Base-by-base conservation (phyloP, 352 stramenopile genomes). In the Blastocystis sp. region DNA sequence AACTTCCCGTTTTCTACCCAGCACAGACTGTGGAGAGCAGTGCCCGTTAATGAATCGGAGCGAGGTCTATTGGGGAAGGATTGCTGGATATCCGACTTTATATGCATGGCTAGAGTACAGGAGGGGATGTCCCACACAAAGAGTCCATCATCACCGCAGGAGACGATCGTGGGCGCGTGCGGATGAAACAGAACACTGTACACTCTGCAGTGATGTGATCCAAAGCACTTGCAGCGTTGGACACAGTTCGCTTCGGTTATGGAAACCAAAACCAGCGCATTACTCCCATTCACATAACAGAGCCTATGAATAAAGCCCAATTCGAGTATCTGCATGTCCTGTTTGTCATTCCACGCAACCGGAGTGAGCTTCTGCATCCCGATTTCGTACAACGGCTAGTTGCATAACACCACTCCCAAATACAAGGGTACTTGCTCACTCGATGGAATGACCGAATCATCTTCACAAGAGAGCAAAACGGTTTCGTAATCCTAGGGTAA, bases 281-380 rank as follows among this genome's bases (percentile, higher is more conserved):
- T n/a, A 71, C 64, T 71, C 14, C 28, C 64, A 43, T 71, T 71
- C 23, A 71, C 64, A 38, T 71, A 71, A 43, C 23, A 71, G 43
- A 71, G 3, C 17, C 64, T 71, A 38, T 14, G 4, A 38, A 38
- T 71, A 21, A 71, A 48, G 2, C 23, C n/a, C 14, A 7, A 7
- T 38, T 43, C 17, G 4, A 4, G 48, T 48, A 9, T n/a, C 14
- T n/a, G 19, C 64, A 71, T 5, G 19, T 38, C 21, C 23, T 14
- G 5, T 48, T 71, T 17, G 2, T 9, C 23, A 71, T 43, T 43
- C 64, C 64, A 71, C 23, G 64, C 23, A 21, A 71, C n/a, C 43
- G 64, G 64, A 43, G 64, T 71, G 7, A 48, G 40, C 64, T 71
- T 71, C 43, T 71, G 64, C 40, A 71, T 71, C 21, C 64, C 48